These are phyloP conservation scores for Ascochyta rabiei DNA, from an alignment of 2,329 filamentous ascomycete genomes.

Conservation along the genomic window DNA sequence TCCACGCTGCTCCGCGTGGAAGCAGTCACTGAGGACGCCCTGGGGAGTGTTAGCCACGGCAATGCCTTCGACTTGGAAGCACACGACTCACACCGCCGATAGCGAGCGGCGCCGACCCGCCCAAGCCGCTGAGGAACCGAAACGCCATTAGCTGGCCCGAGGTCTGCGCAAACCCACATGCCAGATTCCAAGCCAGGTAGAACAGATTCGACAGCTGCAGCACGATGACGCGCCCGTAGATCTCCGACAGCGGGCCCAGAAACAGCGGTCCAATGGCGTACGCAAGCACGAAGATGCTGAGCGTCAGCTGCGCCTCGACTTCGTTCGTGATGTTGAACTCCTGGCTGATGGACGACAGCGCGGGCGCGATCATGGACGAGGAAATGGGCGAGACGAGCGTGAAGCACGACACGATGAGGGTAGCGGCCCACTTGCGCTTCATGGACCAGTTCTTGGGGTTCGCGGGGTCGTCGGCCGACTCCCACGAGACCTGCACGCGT, in stretches of 20 bases:
- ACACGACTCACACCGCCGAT: constrained; percentile 42
- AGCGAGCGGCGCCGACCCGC: constrained; percentile 47
- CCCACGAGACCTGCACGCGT: constrained; percentile 50
- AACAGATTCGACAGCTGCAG: constrained; percentile 48
- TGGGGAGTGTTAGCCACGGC: constrained; percentile 20
- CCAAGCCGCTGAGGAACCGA: constrained; percentile 46
- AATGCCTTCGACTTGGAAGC: too few species aligned
- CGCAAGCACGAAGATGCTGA: constrained; percentile 50
- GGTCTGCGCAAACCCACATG: constrained; percentile 48
- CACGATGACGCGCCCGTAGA: constrained; percentile 47
- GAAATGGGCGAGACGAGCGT: constrained; percentile 50
- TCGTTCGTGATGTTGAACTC: constrained; percentile 45
- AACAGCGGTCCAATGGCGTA: constrained; percentile 50
- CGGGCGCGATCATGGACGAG: constrained; percentile 50
- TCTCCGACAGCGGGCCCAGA: constrained; percentile 46
- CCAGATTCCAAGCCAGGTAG: constrained; percentile 49
- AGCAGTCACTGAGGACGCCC: constrained; percentile 60
- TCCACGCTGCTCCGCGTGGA: constrained; percentile 66
- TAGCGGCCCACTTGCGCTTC: constrained; percentile 52
- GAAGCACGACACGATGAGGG: constrained; percentile 51
- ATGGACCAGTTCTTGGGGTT: constrained; percentile 57
- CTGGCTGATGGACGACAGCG: constrained; percentile 35
- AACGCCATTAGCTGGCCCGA: constrained; percentile 44
- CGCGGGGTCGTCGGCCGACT: constrained; percentile 52
- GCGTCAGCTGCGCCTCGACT: constrained; percentile 40